These are phyloP conservation scores for Serpula lacrymans DNA, from an alignment of 768 basidiomycete genomes.

Conservation along the genomic window DNA sequence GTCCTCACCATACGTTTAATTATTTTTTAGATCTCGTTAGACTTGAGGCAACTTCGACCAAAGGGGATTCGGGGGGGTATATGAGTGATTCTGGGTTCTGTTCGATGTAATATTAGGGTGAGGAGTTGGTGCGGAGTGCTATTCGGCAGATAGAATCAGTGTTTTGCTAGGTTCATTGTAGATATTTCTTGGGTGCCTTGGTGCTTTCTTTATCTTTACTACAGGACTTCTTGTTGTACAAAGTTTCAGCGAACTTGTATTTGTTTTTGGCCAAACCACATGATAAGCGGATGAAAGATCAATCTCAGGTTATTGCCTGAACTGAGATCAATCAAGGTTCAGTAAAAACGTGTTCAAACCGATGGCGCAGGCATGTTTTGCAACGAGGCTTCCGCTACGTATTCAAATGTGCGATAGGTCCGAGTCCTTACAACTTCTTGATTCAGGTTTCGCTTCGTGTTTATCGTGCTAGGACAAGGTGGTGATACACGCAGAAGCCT, in stretches of 20 bases:
- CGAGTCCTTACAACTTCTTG: constrained; percentile 15
- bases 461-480: constrained; percentile 28
- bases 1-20: constrained; percentile 8
- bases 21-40: constrained; percentile 40
- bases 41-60: constrained; percentile 42
- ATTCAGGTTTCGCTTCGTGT: constrained; percentile 18
- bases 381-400: constrained; percentile 28
- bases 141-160: no score
- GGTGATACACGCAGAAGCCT: constrained; percentile 14
- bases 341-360: constrained; percentile 29
- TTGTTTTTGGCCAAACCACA: no score
- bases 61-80: constrained; percentile 37
- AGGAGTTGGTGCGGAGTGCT: no score
- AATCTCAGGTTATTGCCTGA: no score
- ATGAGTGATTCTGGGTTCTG: constrained; percentile 50
- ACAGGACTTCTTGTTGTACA: no score
- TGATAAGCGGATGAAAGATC: no score
- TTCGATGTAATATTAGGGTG: constrained; percentile 36
- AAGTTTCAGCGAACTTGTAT: no score
- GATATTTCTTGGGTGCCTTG: no score
- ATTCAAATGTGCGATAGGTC: constrained; percentile 18
- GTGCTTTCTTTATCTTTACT: no score
- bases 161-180: no score
- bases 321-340: no score
- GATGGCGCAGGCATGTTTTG: constrained; percentile 8